Base-by-base conservation (phyloP, 768 basidiomycete genomes). In the Boletus reticuloceps region DNA sequence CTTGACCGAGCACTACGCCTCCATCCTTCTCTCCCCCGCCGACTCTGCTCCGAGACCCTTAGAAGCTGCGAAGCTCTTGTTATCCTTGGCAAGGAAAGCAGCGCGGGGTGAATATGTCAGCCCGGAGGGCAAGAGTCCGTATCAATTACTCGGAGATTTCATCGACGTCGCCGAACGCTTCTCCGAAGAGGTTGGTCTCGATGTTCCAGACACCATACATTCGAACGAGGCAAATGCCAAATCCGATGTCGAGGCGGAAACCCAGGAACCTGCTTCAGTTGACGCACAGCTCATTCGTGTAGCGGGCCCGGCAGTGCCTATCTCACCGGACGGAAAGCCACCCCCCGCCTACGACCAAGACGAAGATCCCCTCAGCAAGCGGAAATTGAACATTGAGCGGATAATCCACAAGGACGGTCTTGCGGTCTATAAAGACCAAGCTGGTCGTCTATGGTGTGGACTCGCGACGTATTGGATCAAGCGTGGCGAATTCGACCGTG, bases 381-480 rank as follows among this genome's bases (percentile, higher is more conserved):
- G 79, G 22, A 88, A 82, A 66, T 79, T 98, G 53, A 91, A 98
- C 65, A 85, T 99, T 54, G 95, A 96, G 64, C 74, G 77, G 37
- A 88, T 99, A 55, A 81, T 99, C 39, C 81, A 81, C 29, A 83
- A 85, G 58, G 94, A 98, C 61, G 97, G 97, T 16, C 77, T 99
- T 25, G 79, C 77, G 3, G 77, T 95, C 17, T 98, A 98, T 73
- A 94, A 93, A 68, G 97, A 99, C 69, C 97, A 99, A 73, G 93
- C 95, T 3, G 97, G 97, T 12, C 84, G 92, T 47, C 73, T 99
- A 29, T 99, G 95, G 96, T 89, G 93, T 6, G 97, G 96, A 1
- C 73, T 98, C 29, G 95, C 95, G 2, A 98, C 95, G 0, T 98
- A 96, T 68, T 99, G 96, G 96, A 95, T 95, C 71, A 97, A 97